Conservation (phyloP, 257 asterid genomes). For the Penstemon newberryi region DNA sequence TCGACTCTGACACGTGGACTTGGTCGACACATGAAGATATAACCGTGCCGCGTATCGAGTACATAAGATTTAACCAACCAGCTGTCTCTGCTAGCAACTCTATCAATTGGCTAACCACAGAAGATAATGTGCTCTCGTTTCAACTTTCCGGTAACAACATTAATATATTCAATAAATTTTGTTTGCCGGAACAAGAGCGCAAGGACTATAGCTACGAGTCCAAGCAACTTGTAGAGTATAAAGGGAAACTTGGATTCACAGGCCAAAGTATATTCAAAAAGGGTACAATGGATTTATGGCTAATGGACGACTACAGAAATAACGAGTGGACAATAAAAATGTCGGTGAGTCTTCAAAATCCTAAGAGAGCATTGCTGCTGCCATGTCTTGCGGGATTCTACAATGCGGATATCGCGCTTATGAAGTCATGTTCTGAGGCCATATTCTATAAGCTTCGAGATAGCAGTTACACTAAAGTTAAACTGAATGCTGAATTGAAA, state of each 20-base stretch:
- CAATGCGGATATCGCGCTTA: background rate
- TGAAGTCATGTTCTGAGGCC: background rate
- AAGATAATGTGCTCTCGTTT: constrained; percentile 14
- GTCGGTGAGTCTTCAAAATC: background rate
- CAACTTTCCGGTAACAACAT: background rate
- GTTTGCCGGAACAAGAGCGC: background rate
- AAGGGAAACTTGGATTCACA: background rate
- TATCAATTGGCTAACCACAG: constrained; percentile 8
- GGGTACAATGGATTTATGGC: background rate
- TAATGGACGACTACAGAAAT: background rate
- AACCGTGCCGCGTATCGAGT: background rate
- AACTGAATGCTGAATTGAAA: background rate
- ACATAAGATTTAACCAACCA: background rate
- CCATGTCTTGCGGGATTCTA: constrained; percentile 4
- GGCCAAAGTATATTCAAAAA: background rate
- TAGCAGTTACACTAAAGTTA: background rate
- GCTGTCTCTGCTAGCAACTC: background rate
- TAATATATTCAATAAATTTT: constrained; percentile 1
- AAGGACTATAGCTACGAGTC: background rate
- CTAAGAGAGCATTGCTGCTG: background rate
- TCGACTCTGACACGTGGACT: constrained; percentile 27
- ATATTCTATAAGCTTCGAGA: constrained; percentile 6
- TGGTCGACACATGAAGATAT: constrained; percentile 22
- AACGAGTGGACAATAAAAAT: constrained; percentile 7
- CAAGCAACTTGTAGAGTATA: background rate